A percentile compares a stretch with the other conserved stretches of the same genome.
Conservation (phyloP, 306 rosid genomes). For the Castanea crenata region DNA sequence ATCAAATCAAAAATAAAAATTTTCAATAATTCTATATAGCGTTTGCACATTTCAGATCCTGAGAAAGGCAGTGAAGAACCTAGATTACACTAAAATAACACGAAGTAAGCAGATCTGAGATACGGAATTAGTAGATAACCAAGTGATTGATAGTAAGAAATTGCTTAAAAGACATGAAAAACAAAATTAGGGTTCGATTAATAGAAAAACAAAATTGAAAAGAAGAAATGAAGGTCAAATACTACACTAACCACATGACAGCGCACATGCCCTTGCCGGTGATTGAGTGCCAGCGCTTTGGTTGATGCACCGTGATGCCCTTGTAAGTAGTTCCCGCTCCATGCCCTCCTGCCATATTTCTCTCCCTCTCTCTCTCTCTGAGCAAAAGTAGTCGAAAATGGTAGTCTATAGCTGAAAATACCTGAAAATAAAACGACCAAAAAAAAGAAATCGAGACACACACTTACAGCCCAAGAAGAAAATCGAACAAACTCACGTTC, state of each 20-base stretch:
- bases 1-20: not conserved
- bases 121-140: not conserved
- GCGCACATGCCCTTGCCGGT: constrained; percentile 98
- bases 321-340: constrained; percentile 51
- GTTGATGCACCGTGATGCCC: constrained; percentile 49
- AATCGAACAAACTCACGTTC: no score
- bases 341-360: constrained; percentile 53
- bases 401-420: no score
- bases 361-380: constrained; percentile 1
- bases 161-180: no score
- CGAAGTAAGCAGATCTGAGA: constrained; percentile 9
- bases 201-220: not conserved
- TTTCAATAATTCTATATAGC: not conserved
- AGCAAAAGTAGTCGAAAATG: not conserved
- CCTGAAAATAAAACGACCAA: no score
- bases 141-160: not conserved
- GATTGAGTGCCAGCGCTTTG: constrained; percentile 81
- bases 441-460: not conserved
- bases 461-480: not conserved
- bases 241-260: constrained; percentile 66
- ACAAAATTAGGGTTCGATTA: not conserved
- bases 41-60: not conserved
- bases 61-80: no score
- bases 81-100: not conserved
- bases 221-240: not conserved